These are phyloP conservation scores for Phytophthora quininea DNA, from an alignment of 352 stramenopile species.

Conservation along the genomic window DNA sequence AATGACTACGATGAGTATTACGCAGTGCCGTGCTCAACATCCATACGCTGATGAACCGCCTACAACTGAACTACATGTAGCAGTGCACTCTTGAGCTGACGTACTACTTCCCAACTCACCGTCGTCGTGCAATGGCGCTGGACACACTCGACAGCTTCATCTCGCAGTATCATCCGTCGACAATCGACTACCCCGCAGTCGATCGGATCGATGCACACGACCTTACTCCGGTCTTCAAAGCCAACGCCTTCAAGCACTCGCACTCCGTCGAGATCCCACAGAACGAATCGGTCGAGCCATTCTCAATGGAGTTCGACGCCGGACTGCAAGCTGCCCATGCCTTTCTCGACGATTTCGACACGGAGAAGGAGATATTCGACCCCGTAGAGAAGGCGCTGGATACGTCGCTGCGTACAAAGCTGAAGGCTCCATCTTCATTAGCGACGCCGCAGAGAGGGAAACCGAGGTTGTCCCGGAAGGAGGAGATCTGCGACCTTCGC, in stretches of 20 bases:
- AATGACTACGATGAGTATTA: too few species aligned
- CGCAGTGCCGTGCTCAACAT: too few species aligned
- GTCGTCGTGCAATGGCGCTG: too few species aligned
- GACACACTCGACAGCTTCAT: too few species aligned
- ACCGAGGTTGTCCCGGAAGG: constrained; percentile 24
- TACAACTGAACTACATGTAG: too few species aligned
- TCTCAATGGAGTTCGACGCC: constrained; percentile 4
- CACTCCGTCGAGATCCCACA: constrained; percentile 28
- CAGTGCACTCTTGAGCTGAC: too few species aligned
- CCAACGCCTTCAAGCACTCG: constrained; percentile 3
- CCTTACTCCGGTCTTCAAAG: too few species aligned
- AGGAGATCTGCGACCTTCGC: constrained; percentile 37
- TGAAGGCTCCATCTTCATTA: background rate
- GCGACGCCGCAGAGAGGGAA: background rate
- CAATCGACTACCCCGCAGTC: too few species aligned
- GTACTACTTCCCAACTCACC: too few species aligned
- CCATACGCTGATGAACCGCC: too few species aligned
- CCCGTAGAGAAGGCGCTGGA: constrained; percentile 11
- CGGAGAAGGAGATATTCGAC: constrained; percentile 16
- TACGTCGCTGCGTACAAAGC: background rate
- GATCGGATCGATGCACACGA: too few species aligned
- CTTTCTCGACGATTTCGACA: constrained; percentile 24
- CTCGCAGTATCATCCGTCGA: too few species aligned
- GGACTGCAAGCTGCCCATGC: constrained; percentile 20
- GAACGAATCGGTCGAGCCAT: background rate